Conservation (phyloP, 2,329 filamentous ascomycete genomes). For the Aureobasidium leucospermi region DNA sequence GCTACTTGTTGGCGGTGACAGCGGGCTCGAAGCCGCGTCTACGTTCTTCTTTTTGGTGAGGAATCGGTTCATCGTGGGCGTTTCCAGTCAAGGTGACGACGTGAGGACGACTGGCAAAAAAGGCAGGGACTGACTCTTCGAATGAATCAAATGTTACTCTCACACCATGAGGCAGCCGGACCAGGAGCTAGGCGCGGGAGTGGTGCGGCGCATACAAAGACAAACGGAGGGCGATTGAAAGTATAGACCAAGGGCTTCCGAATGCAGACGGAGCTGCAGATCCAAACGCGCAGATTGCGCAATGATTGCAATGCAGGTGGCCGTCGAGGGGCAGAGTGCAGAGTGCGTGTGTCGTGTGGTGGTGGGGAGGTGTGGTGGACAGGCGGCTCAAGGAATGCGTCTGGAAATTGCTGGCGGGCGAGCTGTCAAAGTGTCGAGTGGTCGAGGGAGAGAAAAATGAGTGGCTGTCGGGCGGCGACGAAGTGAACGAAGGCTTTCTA, state of each 20-base stretch:
- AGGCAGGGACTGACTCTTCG: background rate
- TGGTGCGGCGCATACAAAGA: slow-evolving; percentile 2
- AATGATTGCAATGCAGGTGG: background rate
- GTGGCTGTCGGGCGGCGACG: background rate
- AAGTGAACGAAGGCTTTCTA: background rate
- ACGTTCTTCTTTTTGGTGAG: slow-evolving; percentile 64
- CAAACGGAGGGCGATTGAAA: slow-evolving; percentile 10
- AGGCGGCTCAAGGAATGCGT: slow-evolving; percentile 1
- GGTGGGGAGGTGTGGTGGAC: background rate
- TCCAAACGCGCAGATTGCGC: slow-evolving; percentile 7
- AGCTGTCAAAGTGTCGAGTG: background rate
- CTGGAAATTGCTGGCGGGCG: background rate
- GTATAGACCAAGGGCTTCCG: background rate
- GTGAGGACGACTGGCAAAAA: background rate
- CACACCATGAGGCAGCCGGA: background rate
- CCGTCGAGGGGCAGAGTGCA: slow-evolving; percentile 6
- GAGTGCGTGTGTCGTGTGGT: background rate
- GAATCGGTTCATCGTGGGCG: slow-evolving; percentile 65
- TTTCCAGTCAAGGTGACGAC: background rate
- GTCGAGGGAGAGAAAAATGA: background rate
- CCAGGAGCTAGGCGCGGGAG: background rate
- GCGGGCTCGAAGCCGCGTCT: slow-evolving; percentile 40
- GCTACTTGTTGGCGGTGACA: slow-evolving; percentile 15
- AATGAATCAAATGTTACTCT: background rate
- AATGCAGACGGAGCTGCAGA: background rate